A percentile compares a stretch with the other conserved stretches of the same genome.
phyloP scores from a whole-genome alignment of 352 stramenopile species.

The Pythium rishiriense region DNA sequence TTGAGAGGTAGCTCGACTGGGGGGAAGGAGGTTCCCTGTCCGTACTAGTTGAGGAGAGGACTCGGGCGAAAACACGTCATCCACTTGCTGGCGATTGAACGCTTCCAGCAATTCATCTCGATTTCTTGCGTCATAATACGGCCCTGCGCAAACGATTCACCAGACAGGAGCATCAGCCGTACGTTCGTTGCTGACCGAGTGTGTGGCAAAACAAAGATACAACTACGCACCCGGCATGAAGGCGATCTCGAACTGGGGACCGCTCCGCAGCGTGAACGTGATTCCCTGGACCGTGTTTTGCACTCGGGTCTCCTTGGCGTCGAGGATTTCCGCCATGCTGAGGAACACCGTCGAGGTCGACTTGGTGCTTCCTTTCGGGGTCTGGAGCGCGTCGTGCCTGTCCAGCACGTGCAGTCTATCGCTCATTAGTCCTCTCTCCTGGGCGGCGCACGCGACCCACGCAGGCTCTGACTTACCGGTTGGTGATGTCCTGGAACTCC shows the following conservation, averaged over 20 bases:
- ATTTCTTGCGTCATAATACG: slow-evolving; percentile 37
- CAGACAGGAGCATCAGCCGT: no score
- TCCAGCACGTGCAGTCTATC: slow-evolving; percentile 18
- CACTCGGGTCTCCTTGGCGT: slow-evolving; percentile 31
- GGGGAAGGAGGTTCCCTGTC: not conserved
- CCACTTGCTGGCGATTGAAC: slow-evolving; percentile 22
- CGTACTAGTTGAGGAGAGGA: not conserved
- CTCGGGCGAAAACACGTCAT: slow-evolving; percentile 19
- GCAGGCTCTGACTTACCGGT: no score
- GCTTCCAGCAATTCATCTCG: slow-evolving; percentile 47
- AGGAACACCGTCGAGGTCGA: slow-evolving; percentile 43
- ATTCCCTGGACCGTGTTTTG: slow-evolving; percentile 51
- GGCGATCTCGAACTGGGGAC: slow-evolving; percentile 45
- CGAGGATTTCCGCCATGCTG: slow-evolving; percentile 27
- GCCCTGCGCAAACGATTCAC: slow-evolving; percentile 15
- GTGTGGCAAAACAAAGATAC: no score
- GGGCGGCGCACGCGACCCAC: no score
- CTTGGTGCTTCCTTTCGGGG: slow-evolving; percentile 25
- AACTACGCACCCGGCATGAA: slow-evolving; percentile 66
- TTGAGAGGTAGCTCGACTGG: not conserved
- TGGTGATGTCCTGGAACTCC: slow-evolving; percentile 63
- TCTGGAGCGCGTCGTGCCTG: slow-evolving; percentile 27
- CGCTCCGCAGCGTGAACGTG: slow-evolving; percentile 35
- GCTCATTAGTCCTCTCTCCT: not conserved
- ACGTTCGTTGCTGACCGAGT: no score